Base-by-base conservation (phyloP, 768 basidiomycete genomes). In the Termitomyces sp. region DNA sequence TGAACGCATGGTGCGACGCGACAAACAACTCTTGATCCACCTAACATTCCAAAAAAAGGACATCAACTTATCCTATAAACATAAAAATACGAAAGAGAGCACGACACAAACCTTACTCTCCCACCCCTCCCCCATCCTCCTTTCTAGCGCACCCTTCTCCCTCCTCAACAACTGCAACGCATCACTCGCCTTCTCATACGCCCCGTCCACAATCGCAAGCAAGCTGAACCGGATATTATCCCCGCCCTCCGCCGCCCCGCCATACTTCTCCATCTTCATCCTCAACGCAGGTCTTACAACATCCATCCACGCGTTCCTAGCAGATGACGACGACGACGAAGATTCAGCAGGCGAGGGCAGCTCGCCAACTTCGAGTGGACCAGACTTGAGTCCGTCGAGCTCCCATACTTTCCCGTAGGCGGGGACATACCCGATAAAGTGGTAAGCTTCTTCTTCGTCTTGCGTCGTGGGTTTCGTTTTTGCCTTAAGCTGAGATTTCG, bases 401-500 rank as follows among this genome's bases (percentile, higher is more conserved):
- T 88, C 86, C 86, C 86, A 88, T n/a, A 87, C 85, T 64, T 86
- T 85, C 8, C 85, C 85, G 65, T 79, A 73, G 1, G 79, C 81
- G 5, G 84, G 86, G 38, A 87, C 83, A 65, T 86, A 88, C 10
- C 83, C 85, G 61, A 87, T 85, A 73, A 85, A 88, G 67, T 88
- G 86, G 70, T 82, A 88, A 0, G 74, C 74, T 54, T 86, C 85
- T 45, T 81, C 79, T 17, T 59, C 52, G 2, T 72, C 68, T 20
- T 68, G 66, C 4, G 62, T 59, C 5, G 70, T 68, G 11, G 65
- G 63, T 20, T 67, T 60, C 0, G 56, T 34, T 48, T 66, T 70
- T 25, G 42, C 52, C 51, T 64, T 65, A 59, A 56, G 55, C 62
- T 73, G 64, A 52, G 63, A 60, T 64, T 72, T 66, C 0, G 54